Evolutionary conservation across 164 flowering plant genomes (phyloP).

Genomic region (Brasenia schreberi): DNA sequence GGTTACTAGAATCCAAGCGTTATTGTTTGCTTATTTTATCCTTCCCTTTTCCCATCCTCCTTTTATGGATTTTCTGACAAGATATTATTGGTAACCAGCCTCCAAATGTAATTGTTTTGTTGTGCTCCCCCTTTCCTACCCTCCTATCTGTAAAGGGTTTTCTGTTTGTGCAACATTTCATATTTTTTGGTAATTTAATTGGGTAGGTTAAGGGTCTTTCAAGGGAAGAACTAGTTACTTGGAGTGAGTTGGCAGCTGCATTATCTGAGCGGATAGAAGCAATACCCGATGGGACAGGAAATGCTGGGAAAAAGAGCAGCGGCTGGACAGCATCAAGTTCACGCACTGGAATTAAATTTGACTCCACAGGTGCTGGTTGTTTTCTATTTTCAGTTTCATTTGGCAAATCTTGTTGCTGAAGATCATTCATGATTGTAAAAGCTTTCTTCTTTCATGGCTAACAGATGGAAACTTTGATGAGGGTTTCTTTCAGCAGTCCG

Average conservation of each 20-base stretch:
- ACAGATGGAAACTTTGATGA: slow-evolving; percentile 61
- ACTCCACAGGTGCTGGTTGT: slow-evolving; percentile 40
- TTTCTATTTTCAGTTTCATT: too few species aligned
- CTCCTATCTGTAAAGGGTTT: too few species aligned
- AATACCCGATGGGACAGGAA: slow-evolving; percentile 74
- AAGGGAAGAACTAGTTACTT: slow-evolving; percentile 58
- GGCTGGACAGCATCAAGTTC: slow-evolving; percentile 64
- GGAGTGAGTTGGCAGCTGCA: slow-evolving; percentile 71
- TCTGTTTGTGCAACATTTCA: too few species aligned
- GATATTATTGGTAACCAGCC: too few species aligned
- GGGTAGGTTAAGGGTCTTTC: slow-evolving; percentile 80
- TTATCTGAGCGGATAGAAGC: slow-evolving; percentile 74
- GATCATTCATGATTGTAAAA: too few species aligned
- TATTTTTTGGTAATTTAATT: slow-evolving; percentile 1
- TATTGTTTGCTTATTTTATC: too few species aligned
- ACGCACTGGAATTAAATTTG: slow-evolving; percentile 62
- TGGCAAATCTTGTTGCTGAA: too few species aligned
- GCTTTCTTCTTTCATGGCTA: too few species aligned
- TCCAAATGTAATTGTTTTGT: not conserved
- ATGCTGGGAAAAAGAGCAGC: slow-evolving; percentile 44
- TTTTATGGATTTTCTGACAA: too few species aligned
- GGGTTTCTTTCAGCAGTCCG: slow-evolving; percentile 64
- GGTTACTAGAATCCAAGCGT: too few species aligned
- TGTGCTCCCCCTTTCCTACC: not conserved
- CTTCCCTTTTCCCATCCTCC: too few species aligned